Evolutionary conservation across 1,284 basidiomycete species (phyloP), one percentile per base, ranked within the genome.

Genomic region (Cutaneotrichosporon sp.): DNA sequence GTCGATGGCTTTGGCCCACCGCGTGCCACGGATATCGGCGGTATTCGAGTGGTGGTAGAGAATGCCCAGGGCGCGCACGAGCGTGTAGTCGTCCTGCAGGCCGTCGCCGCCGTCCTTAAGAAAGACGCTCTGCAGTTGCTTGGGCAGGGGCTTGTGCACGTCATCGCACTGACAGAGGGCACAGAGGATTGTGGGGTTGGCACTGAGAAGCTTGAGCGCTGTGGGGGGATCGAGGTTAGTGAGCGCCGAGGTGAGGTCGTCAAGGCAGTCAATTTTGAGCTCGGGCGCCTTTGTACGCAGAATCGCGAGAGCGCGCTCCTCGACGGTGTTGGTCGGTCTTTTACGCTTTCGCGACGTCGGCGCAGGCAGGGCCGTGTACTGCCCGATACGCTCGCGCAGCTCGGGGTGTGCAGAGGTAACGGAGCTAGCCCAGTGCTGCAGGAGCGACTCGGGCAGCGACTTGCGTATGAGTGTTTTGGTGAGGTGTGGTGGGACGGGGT

Each of bases 291-390:
- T 55, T 14, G 44, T 17, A 4, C 38, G 45, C 8, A 59, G 51
- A 4, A 50, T n/a, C 4, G 30, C 45, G 17, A 38, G 37, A 4
- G 50, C 54, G 2, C 38, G 20, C 2, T 37, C 22, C 18, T 50
- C 50, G 14, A 51, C 45, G 2, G 52, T 23, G 21, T 40, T 47
- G 2, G 47, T 41, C 4, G 46, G 40, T 1, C 41, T 51, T 21
- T 59, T 59, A 9, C 58, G 58, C 42, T 59, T 59, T 7, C 48
- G n/a, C 2, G 54, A 54, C 4, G 46, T 49, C 5, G 58, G 46
- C 2, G 46, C 14, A 0, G 51, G 51, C 10, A 59, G 26, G 15
- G 47, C 20, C 8, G 43, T 51, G 15, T 51, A 51, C 2, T 13
- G 38, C 2, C 42, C 42, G 15, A 58, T 46, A 7, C 49, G 52